A percentile compares a stretch with the other conserved stretches of the same genome.
phyloP scores from a whole-genome alignment of 2,329 filamentous ascomycete genomes.

The Immersiporthe knoxdaviesiana region DNA sequence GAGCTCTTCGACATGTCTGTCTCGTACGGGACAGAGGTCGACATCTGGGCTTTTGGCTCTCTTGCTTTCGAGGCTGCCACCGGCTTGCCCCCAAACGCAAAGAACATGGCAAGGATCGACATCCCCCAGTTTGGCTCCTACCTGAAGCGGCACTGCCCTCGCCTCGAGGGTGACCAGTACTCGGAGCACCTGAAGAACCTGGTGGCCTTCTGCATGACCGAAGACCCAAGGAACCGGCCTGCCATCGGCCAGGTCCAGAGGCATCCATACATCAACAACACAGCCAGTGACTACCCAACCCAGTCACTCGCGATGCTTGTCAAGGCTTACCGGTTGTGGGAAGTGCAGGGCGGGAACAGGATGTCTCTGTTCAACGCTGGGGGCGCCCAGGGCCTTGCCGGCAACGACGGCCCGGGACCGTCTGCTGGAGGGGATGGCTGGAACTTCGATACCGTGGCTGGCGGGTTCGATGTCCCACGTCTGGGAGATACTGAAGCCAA shows the following conservation, averaged over 20 bases:
- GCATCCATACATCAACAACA: slow-evolving; percentile 70
- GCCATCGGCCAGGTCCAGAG: slow-evolving; percentile 69
- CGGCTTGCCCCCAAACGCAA: slow-evolving; percentile 72
- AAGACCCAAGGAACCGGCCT: slow-evolving; percentile 69
- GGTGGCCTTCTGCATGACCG: slow-evolving; percentile 72
- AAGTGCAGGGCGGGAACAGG: slow-evolving; percentile 71
- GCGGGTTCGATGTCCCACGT: slow-evolving; percentile 61
- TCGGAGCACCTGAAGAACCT: slow-evolving; percentile 70
- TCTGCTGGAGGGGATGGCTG: slow-evolving; percentile 59
- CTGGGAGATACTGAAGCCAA: slow-evolving; percentile 57
- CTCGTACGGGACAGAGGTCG: slow-evolving; percentile 72
- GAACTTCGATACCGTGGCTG: slow-evolving; percentile 70
- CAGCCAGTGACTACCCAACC: slow-evolving; percentile 65
- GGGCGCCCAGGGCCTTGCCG: slow-evolving; percentile 57
- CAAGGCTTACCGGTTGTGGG: slow-evolving; percentile 74
- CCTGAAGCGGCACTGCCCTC: slow-evolving; percentile 65
- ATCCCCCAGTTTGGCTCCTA: slow-evolving; percentile 58
- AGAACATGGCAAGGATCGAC: slow-evolving; percentile 50
- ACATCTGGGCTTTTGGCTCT: slow-evolving; percentile 85
- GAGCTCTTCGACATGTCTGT: slow-evolving; percentile 70
- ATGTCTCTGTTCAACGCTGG: slow-evolving; percentile 65
- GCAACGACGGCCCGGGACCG: slow-evolving; percentile 38
- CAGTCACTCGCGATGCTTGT: slow-evolving; percentile 67
- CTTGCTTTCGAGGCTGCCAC: slow-evolving; percentile 82
- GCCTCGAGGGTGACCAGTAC: slow-evolving; percentile 72